A percentile compares a stretch with the other conserved stretches of the same genome.
Evolutionary conservation across 1,139 yeast species (phyloP).

Genomic region (Hemisphaericaspora subhashii): DNA sequence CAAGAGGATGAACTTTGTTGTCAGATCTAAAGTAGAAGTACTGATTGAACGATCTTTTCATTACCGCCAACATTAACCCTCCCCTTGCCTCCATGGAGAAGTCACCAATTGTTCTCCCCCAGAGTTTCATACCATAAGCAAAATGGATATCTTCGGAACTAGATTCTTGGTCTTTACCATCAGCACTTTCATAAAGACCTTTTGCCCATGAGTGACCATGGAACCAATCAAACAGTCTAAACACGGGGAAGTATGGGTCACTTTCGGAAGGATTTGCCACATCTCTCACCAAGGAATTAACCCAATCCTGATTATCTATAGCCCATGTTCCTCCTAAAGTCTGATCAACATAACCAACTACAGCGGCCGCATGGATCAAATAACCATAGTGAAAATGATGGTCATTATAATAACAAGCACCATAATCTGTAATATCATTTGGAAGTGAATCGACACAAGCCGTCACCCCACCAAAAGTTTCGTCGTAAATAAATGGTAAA

Average conservation of each 20-base stretch:
- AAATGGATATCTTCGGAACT: slow-evolving; percentile 81
- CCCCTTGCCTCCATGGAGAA: slow-evolving; percentile 75
- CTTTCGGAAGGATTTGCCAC: slow-evolving; percentile 69
- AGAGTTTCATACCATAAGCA: slow-evolving; percentile 77
- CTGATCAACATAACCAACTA: slow-evolving; percentile 64
- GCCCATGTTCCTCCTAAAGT: slow-evolving; percentile 57
- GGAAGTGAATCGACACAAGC: too few species aligned
- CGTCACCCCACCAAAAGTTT: slow-evolving; percentile 66
- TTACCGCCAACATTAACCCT: slow-evolving; percentile 67
- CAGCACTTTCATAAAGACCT: slow-evolving; percentile 68
- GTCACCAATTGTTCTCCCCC: slow-evolving; percentile 77
- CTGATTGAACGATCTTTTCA: slow-evolving; percentile 59
- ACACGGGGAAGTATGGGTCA: slow-evolving; percentile 72
- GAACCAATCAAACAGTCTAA: slow-evolving; percentile 77
- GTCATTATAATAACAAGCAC: slow-evolving; percentile 71
- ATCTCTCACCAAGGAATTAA: slow-evolving; percentile 51
- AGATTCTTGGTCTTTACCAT: slow-evolving; percentile 81
- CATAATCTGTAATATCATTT: slow-evolving; percentile 51
- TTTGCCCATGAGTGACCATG: slow-evolving; percentile 86
- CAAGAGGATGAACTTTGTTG: slow-evolving; percentile 60
- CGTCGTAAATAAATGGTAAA: slow-evolving; percentile 68
- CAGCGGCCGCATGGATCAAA: slow-evolving; percentile 75
- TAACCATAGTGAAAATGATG: slow-evolving; percentile 85
- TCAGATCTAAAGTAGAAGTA: slow-evolving; percentile 60
- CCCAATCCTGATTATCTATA: slow-evolving; percentile 46